phyloP scores from a whole-genome alignment of 345 rosid species.

The Firmiana major region DNA sequence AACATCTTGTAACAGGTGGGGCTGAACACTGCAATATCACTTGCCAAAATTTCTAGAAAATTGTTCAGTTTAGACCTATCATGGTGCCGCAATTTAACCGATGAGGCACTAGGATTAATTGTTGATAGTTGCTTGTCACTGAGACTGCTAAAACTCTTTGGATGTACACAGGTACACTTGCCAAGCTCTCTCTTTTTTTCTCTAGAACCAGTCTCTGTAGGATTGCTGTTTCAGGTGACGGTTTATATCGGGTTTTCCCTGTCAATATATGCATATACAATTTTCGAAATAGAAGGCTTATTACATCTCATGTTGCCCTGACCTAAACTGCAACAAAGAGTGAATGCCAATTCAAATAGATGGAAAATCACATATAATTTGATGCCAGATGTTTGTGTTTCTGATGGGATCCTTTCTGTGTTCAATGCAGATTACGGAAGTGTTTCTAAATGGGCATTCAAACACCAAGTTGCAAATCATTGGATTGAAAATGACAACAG shows the following conservation, averaged over 20 bases:
- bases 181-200: not conserved
- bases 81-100: slow-evolving; percentile 50
- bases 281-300: not conserved
- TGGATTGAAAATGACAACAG: not conserved
- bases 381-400: not conserved
- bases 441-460: slow-evolving; percentile 5
- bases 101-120: slow-evolving; percentile 52
- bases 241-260: not conserved
- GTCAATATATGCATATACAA: not conserved
- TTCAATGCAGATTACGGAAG: slow-evolving; percentile 6
- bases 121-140: slow-evolving; percentile 44
- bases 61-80: slow-evolving; percentile 52
- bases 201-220: not conserved
- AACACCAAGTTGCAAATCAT: slow-evolving; percentile 1
- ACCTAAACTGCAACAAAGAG: not conserved
- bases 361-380: not conserved
- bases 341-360: not conserved
- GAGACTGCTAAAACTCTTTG: slow-evolving; percentile 51
- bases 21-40: slow-evolving; percentile 38
- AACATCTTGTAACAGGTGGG: slow-evolving; percentile 43
- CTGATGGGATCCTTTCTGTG: not conserved
- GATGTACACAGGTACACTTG: slow-evolving; percentile 57
- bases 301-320: not conserved
- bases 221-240: not conserved
- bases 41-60: slow-evolving; percentile 38